Conservation (phyloP, 805 yeast genomes). For the Metschnikowia shivogae region DNA sequence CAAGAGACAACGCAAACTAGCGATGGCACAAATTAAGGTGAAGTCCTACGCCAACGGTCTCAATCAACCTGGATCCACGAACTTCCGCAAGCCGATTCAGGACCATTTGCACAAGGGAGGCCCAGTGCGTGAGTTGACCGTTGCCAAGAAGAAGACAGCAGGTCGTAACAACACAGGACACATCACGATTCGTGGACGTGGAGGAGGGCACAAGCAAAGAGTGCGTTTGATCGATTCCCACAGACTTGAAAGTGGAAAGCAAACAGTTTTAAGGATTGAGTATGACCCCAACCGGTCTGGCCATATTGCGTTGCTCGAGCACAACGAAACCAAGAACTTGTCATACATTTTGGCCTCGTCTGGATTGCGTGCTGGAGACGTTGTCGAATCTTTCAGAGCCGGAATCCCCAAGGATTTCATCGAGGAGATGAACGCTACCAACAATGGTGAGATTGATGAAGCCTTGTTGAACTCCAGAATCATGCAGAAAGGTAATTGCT, state of each 20-base stretch:
- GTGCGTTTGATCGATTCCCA: slow-evolving; percentile 75
- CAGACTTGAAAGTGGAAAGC: slow-evolving; percentile 65
- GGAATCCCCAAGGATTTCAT: slow-evolving; percentile 78
- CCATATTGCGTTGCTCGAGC: slow-evolving; percentile 83
- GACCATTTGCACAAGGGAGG: slow-evolving; percentile 83
- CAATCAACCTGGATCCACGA: slow-evolving; percentile 79
- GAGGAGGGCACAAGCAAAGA: slow-evolving; percentile 94
- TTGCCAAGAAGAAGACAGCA: slow-evolving; percentile 64
- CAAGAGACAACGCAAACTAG: slow-evolving; percentile 66
- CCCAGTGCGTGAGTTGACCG: slow-evolving; percentile 74
- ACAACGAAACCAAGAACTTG: slow-evolving; percentile 54
- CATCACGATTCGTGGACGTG: slow-evolving; percentile 90
- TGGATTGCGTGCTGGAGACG: slow-evolving; percentile 90
- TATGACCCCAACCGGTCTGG: slow-evolving; percentile 93
- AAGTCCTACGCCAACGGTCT: slow-evolving; percentile 68
- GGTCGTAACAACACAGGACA: slow-evolving; percentile 90
- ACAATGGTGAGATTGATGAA: slow-evolving; percentile 84
- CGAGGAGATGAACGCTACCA: slow-evolving; percentile 58
- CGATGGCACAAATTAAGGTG: slow-evolving; percentile 65
- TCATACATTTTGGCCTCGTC: slow-evolving; percentile 88
- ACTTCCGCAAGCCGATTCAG: slow-evolving; percentile 85
- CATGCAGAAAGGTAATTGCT: slow-evolving; percentile 89
- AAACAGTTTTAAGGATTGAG: slow-evolving; percentile 81
- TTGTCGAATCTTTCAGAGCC: slow-evolving; percentile 80
- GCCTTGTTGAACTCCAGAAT: slow-evolving; percentile 84